These are phyloP conservation scores for Fusarium sterilihyphosum DNA, from an alignment of 2,329 filamentous ascomycete genomes.

Conservation along the genomic window DNA sequence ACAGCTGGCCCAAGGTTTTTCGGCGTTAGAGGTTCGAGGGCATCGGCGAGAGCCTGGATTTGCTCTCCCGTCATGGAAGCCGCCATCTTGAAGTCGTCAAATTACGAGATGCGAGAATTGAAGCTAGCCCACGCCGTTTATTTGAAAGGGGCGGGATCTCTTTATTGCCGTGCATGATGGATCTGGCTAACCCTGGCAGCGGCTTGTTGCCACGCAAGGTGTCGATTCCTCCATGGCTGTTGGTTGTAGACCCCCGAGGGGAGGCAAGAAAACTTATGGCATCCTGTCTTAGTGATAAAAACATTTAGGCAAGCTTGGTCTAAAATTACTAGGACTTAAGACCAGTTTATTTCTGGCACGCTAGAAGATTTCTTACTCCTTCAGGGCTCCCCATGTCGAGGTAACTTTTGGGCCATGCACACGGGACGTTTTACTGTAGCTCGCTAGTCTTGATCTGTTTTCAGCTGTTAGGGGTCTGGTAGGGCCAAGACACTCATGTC, in stretches of 20 bases:
- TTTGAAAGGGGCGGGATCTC: neutral
- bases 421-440: neutral
- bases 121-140: neutral
- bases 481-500: neutral
- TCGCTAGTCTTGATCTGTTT: neutral
- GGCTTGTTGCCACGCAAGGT: neutral
- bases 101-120: neutral
- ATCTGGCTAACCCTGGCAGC: neutral
- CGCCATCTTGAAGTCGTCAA: neutral
- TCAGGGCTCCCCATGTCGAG: neutral
- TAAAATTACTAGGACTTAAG: fast-evolving
- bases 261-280: neutral
- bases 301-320: fast-evolving
- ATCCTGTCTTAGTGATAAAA: neutral
- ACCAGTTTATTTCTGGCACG: fast-evolving
- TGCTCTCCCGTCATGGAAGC: constrained; percentile 13
- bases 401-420: neutral
- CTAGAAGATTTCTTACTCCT: neutral
- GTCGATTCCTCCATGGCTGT: neutral
- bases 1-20: constrained; percentile 1
- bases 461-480: neutral
- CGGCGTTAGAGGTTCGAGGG: neutral
- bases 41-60: neutral
- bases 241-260: neutral
- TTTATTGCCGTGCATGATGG: neutral